Conservation (phyloP, 768 basidiomycete species). For the Boletales sp. region DNA sequence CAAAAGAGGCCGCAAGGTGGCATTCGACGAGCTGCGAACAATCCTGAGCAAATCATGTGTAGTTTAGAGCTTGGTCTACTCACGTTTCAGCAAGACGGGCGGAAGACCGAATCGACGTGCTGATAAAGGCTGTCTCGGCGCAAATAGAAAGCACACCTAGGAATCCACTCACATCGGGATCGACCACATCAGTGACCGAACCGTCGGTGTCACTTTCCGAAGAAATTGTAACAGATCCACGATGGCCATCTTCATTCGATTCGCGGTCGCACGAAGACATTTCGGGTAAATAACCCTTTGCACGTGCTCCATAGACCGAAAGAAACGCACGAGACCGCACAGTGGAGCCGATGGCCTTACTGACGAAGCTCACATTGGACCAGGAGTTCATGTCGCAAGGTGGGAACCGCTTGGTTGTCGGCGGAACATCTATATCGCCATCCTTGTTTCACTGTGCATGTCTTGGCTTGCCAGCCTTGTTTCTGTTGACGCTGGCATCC, state of each 20-base stretch:
- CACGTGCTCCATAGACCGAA: conserved; percentile 1
- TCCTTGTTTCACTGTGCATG: not conserved
- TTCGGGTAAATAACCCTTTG: too few species aligned
- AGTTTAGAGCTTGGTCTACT: too few species aligned
- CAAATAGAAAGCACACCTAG: too few species aligned
- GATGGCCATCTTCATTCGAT: too few species aligned
- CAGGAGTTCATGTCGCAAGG: conserved; percentile 11
- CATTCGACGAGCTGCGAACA: conserved; percentile 12
- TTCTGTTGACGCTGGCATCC: not conserved
- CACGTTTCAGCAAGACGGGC: too few species aligned
- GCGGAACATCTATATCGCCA: not conserved
- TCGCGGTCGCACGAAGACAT: too few species aligned
- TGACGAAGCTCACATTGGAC: conserved; percentile 8
- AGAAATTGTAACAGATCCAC: too few species aligned
- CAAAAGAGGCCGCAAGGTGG: conserved; percentile 12
- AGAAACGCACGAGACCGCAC: conserved; percentile 4
- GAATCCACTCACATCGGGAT: too few species aligned
- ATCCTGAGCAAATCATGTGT: not conserved
- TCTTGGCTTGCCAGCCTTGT: not conserved
- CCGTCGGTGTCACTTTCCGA: too few species aligned
- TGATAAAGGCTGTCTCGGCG: too few species aligned
- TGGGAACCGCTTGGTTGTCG: not conserved
- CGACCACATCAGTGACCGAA: too few species aligned
- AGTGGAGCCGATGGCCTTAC: conserved; percentile 11
- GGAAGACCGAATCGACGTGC: too few species aligned